Base-by-base conservation (phyloP, 345 rosid genomes). In the Garcia nutans region DNA sequence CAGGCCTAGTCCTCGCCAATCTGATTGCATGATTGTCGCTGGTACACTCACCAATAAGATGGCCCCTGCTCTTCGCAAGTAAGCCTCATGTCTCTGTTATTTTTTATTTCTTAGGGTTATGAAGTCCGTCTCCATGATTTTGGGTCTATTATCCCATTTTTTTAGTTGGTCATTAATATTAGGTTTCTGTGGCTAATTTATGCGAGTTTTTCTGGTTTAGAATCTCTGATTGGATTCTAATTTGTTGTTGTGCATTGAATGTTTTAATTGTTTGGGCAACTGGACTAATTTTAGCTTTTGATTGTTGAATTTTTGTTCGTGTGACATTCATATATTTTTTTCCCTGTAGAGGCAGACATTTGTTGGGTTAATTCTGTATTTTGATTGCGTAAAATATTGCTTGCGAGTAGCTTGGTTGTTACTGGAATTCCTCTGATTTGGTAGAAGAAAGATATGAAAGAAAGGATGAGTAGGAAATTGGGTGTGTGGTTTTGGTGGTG, bases 61-160 rank as follows among this genome's bases (percentile, higher is more conserved):
- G 99, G 99, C 98, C 69, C 99, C 99, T 24, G 99, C 99, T 28
- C 96, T 96, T 72, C 93, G 99, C 87, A 96, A 85, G 97, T 95
- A 89, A 60, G 88, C 61, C 19, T 59, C 68, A 42, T 71, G 22
- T 76, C 28, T 62, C 2, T 45, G 41, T 37, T 37, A 13, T 0
- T 42, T 19, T 45, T n/a, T 26, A 6, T 47, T 73, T 31, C n/a
- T 73, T 70, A 71, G 80, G 80, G 74, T 81, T 80, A 12, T 1
- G 54, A n/a, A 0, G 28, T 9, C 26, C 5, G 11, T 65, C 50
- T 65, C 69, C 69, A 19, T 8, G 69, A 65, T 20, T 65, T 20
- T 41, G 23, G 26, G 55, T 44, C n/a, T 23, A 2, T 24, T 49
- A 6, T 37, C 1, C 2, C 1, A 31, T 19, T 41, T 15, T 17